Evolutionary conservation across 2,329 filamentous ascomycete genomes (phyloP), one percentile per base, ranked within the genome.

Genomic region (Septoria petroselini): DNA sequence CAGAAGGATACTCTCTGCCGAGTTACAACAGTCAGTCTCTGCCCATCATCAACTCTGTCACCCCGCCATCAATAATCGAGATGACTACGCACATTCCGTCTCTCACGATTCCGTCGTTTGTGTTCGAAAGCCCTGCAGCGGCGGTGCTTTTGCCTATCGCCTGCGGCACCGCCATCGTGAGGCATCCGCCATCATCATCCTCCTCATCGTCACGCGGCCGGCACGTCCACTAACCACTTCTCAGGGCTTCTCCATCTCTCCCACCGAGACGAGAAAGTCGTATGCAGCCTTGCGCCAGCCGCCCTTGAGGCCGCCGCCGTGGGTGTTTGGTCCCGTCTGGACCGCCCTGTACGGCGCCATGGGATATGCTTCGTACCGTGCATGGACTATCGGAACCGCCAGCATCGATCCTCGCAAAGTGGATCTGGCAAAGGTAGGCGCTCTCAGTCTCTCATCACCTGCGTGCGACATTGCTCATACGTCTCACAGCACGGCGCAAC

Each of bases 331-430:
- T 2, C 79, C 80, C 8, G 74, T 76, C 45, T 83, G 80, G 80
- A 81, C 78, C 7, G 55, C 71, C 3, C 71, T 84, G 12, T 83
- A 83, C 63, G 73, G 73, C 2, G 68, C 86, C 15, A 96, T 95
- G 88, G 91, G 91, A 52, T 96, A 93, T 69, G 85, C 88, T 17
- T 84, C 89, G 29, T 84, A 95, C 71, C 85, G 88, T 38, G 88
- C 86, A 47, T 83, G 86, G 65, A 79, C 70, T 15, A 74, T 73
- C 8, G 84, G 84, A 39, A 78, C 83, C 42, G 75, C 76, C 5
- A 81, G 82, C n/a, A 65, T 77, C 30, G 73, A 76, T 29, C 72
- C 78, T 23, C 68, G 71, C 31, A 80, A 78, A n/a, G 76, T 81
- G 40, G 69, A 73, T 29, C 71, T 81, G 46, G 82, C 85, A 44